Conservation (phyloP, 179 eudicot species). For the Sideroxylon spinosum region DNA sequence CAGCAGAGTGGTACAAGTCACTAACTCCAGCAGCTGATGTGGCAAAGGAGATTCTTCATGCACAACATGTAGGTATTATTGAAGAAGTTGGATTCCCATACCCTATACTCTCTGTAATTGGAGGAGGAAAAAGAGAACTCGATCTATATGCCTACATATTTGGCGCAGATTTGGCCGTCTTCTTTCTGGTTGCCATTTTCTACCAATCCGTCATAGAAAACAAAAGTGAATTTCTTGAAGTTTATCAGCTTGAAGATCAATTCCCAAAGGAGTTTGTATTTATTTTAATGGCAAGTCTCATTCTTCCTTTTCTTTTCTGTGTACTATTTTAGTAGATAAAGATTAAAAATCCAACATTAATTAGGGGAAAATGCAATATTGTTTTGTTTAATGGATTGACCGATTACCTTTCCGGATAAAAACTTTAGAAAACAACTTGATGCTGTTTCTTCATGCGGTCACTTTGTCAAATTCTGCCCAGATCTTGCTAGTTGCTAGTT, state of each 20-base stretch:
- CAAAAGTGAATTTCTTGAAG: conserved; percentile 89
- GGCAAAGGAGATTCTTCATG: conserved; percentile 80
- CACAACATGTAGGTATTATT: conserved; percentile 46
- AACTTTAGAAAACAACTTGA: background rate
- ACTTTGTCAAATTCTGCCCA: background rate
- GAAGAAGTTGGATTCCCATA: conserved; percentile 81
- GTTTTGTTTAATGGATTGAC: background rate
- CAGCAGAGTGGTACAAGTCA: conserved; percentile 61
- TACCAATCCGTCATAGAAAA: conserved; percentile 90
- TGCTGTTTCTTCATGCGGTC: background rate
- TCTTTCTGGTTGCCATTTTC: conserved; percentile 90
- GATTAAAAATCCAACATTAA: background rate
- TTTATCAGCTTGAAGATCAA: conserved; percentile 98
- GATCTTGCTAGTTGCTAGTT: background rate
- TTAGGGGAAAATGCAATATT: background rate
- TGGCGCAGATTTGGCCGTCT: conserved; percentile 91
- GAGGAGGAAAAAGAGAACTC: conserved; percentile 95
- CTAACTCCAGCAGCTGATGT: conserved; percentile 97
- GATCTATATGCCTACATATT: conserved; percentile 94
- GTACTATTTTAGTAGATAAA: conserved; percentile 1
- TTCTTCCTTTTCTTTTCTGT: background rate
- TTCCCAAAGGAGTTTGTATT: conserved; percentile 93
- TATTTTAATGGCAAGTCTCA: conserved; percentile 68
- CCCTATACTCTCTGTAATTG: conserved; percentile 76
- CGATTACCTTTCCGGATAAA: background rate